Conservation (phyloP, 805 yeast species). For the Debaryomyces hansenii region DNA sequence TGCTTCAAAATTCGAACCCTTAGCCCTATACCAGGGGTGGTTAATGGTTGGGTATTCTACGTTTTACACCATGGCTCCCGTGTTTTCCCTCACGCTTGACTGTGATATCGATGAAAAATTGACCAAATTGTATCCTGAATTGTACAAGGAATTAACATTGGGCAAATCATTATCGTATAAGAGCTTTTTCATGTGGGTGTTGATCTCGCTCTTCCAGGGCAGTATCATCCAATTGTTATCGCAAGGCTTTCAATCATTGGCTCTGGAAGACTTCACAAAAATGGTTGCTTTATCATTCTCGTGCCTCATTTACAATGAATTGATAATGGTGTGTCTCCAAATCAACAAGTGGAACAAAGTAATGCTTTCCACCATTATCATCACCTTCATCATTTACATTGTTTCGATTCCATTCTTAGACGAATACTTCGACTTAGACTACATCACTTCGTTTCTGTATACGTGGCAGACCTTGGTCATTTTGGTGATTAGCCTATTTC, state of each 20-base stretch:
- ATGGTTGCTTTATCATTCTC: slow-evolving; percentile 90
- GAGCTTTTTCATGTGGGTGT: slow-evolving; percentile 90
- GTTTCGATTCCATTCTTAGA: slow-evolving; percentile 78
- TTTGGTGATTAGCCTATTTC: slow-evolving; percentile 70
- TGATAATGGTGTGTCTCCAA: slow-evolving; percentile 90
- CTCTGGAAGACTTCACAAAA: slow-evolving; percentile 50
- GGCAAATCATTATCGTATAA: slow-evolving; percentile 84
- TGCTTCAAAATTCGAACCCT: slow-evolving; percentile 84
- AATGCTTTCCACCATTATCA: slow-evolving; percentile 72
- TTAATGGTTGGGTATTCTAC: slow-evolving; percentile 99
- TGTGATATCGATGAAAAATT: slow-evolving; percentile 87
- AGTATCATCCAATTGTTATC: slow-evolving; percentile 77
- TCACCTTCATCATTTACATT: slow-evolving; percentile 66
- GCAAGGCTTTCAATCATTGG: slow-evolving; percentile 71
- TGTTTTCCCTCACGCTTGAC: slow-evolving; percentile 87
- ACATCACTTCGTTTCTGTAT: slow-evolving; percentile 57
- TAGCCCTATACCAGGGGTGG: slow-evolving; percentile 95
- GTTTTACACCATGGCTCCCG: slow-evolving; percentile 97
- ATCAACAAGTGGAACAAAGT: slow-evolving; percentile 86
- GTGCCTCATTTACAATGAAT: slow-evolving; percentile 77
- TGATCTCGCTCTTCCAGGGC: slow-evolving; percentile 90
- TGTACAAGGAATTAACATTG: slow-evolving; percentile 86
- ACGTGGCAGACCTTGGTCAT: slow-evolving; percentile 69
- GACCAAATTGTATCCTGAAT: slow-evolving; percentile 89
- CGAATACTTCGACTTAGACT: slow-evolving; percentile 81